A percentile compares a stretch with the other conserved stretches of the same genome.
Conservation (phyloP, 345 rosid species). For the Eucalyptus sp. region DNA sequence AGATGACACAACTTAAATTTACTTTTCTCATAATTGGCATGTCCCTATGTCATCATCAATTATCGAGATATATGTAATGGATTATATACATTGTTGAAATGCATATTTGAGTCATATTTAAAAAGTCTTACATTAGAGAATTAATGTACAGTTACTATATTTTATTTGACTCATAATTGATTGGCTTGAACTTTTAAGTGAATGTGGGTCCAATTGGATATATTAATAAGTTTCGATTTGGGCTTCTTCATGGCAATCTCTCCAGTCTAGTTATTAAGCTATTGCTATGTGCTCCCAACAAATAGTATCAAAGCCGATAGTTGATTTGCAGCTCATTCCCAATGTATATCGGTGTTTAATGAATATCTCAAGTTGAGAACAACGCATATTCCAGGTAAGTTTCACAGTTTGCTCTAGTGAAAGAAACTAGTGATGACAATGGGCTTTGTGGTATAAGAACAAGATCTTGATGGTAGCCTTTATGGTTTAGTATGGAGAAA, state of each 20-base stretch:
- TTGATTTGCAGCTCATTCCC: too few species aligned
- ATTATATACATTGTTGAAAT: neutral
- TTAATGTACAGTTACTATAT: neutral
- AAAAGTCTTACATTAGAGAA: neutral
- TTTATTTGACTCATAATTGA: neutral
- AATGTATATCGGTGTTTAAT: too few species aligned
- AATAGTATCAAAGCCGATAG: neutral
- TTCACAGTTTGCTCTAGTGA: neutral
- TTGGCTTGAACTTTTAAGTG: neutral
- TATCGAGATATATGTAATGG: neutral
- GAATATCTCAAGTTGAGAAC: neutral
- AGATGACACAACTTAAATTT: neutral
- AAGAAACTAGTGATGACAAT: too few species aligned
- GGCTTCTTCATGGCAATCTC: neutral
- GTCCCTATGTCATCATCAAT: neutral
- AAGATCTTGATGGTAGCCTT: neutral
- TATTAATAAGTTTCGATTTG: neutral
- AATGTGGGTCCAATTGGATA: neutral
- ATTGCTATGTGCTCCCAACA: neutral
- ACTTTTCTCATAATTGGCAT: neutral
- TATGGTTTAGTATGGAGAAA: too few species aligned
- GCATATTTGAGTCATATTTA: neutral
- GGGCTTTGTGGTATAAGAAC: too few species aligned
- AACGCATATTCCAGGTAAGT: neutral
- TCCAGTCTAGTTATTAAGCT: neutral